Percentiles rank a stretch among this genome's conserved stretches.
Conservation (phyloP, 2,329 filamentous ascomycete species). For the Stagonosporopsis chrysanthemi region DNA sequence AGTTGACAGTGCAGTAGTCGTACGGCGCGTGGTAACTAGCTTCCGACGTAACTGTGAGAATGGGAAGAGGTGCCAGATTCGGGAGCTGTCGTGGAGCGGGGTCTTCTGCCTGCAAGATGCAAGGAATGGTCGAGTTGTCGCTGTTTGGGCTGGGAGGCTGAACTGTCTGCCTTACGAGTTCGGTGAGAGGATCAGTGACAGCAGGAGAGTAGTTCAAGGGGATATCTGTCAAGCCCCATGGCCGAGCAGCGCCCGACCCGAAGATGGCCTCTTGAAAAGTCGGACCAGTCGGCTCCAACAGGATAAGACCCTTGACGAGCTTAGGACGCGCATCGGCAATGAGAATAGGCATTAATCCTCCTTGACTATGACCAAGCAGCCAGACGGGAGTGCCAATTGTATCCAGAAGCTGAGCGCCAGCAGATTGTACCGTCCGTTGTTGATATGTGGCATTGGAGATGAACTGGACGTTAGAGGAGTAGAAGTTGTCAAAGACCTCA, state of each 20-base stretch:
- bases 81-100: conserved; percentile 52
- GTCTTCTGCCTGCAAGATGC: conserved; percentile 47
- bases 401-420: conserved; percentile 53
- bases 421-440: conserved; percentile 29
- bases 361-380: conserved; percentile 57
- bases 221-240: conserved; percentile 7
- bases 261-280: conserved; percentile 51
- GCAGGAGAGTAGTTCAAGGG: neutral
- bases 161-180: neutral
- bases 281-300: conserved; percentile 61
- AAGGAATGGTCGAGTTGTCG: conserved; percentile 27
- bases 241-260: neutral
- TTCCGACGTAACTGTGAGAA: conserved; percentile 60
- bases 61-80: conserved; percentile 57
- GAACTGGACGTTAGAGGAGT: conserved; percentile 54
- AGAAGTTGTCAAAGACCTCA: conserved; percentile 59
- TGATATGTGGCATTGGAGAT: conserved; percentile 33
- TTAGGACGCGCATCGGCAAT: conserved; percentile 58
- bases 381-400: conserved; percentile 50
- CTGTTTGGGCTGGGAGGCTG: neutral
- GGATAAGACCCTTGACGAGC: conserved; percentile 57
- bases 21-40: conserved; percentile 61
- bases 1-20: conserved; percentile 62
- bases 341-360: conserved; percentile 54
- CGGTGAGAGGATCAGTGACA: neutral